Conservation (phyloP, 441 rosid species). For the Corymbia citriodora region DNA sequence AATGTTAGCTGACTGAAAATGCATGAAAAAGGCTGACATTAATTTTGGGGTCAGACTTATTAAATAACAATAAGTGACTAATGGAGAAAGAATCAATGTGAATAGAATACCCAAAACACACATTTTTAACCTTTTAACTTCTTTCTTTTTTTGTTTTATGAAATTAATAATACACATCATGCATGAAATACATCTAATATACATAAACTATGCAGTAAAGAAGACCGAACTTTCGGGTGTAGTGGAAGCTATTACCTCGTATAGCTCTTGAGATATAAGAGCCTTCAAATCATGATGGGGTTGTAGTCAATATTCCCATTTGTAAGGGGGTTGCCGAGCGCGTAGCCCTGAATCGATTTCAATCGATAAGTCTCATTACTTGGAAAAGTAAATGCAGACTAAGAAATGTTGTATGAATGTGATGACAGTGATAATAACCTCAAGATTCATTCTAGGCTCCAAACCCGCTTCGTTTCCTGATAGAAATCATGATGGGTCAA, state of each 20-base stretch:
- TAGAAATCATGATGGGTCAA: background rate
- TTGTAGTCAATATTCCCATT: background rate
- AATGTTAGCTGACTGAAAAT: background rate
- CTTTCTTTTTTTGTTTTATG: background rate
- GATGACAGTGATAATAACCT: background rate
- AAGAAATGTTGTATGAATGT: background rate
- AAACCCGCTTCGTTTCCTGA: background rate
- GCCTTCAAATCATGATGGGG: too few species aligned
- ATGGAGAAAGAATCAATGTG: background rate
- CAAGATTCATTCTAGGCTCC: background rate
- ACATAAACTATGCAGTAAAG: fast-evolving
- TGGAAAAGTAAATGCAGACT: background rate
- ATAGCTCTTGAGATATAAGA: background rate
- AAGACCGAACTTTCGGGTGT: background rate
- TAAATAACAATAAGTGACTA: background rate
- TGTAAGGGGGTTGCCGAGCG: background rate
- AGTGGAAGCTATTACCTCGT: background rate
- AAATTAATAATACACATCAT: background rate
- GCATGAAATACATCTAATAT: background rate
- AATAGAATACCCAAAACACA: background rate
- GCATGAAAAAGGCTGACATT: background rate
- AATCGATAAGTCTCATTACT: background rate
- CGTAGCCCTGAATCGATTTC: background rate
- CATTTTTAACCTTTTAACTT: background rate
- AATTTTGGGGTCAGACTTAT: background rate